Evolutionary conservation across 176 grass and related monocot genomes (phyloP).

Genomic region (Carex parvula): DNA sequence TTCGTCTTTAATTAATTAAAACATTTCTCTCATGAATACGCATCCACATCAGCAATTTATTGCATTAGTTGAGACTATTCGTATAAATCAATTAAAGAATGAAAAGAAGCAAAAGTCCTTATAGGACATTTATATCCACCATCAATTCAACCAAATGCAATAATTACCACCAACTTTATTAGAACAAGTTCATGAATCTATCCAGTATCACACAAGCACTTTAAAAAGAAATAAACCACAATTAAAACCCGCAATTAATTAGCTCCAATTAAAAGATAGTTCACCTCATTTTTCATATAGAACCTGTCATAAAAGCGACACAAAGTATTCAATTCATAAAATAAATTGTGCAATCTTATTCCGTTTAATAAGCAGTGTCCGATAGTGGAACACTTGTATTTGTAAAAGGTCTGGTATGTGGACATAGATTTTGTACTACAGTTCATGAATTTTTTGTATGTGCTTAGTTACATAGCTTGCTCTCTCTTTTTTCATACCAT

Average conservation of each 20-base stretch:
- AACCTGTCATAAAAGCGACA: background rate
- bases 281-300: background rate
- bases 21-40: background rate
- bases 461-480: background rate
- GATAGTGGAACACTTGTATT: background rate
- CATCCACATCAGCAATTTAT: conserved; percentile 10
- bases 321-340: background rate
- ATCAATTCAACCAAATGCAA: conserved; percentile 30
- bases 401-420: background rate
- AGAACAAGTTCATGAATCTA: conserved; percentile 12
- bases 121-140: conserved; percentile 19
- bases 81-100: conserved; percentile 3
- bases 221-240: background rate
- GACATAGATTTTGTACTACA: background rate
- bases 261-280: background rate
- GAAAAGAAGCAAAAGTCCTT: conserved; percentile 22
- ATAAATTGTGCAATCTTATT: background rate
- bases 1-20: too few relatives aligned
- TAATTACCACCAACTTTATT: conserved; percentile 16
- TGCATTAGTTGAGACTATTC: conserved; percentile 16
- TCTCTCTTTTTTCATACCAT: background rate
- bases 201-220: background rate
- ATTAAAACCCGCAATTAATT: background rate
- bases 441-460: background rate
- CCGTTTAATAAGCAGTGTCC: background rate